Evolutionary conservation across 306 rosid species (phyloP), one percentile per base, ranked within the genome.

Genomic region (Cucumis melo): DNA sequence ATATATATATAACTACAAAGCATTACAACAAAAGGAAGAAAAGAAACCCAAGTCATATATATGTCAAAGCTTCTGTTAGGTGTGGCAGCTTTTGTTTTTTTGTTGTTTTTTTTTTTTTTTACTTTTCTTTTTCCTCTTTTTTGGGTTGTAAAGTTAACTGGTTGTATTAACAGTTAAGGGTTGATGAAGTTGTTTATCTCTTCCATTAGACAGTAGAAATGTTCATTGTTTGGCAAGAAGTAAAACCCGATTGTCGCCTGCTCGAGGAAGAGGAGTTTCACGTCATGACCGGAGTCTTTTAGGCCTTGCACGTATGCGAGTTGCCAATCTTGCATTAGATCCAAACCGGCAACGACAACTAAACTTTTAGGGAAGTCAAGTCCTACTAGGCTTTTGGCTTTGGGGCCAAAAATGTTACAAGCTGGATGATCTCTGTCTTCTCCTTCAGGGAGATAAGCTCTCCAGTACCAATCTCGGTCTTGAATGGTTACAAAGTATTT

Each of bases 391-490:
- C 73, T 83, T 78, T 79, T 85, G n/a, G 89, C 90, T 39, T 80
- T 83, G 0, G 91, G 91, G 8, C 94, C 94, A 34, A 86, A 87
- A 1, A 91, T 91, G 70, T 90, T 90, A 76, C 94, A 87, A 46
- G 94, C 94, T 0, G 89, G 92, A 60, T 90, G 94, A 70, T 90
- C 90, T 78, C 94, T 81, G 70, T 90, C 88, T 20, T 86, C 90
- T 2, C 94, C 92, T 83, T 90, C 91, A 0, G 94, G 92, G 10
- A 90, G 88, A 76, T 84, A 90, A 14, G 94, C 94, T 73, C 90
- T 79, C 94, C 94, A 90, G 80, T 90, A 90, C 94, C 94, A 90
- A 46, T 90, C 94, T 1, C 91, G 87, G 62, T 90, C 94, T 74
- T 82, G 90, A 51, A 87, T 75, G 81, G 67, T 78, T 79, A 90